These are phyloP conservation scores for Trichoderma asperelloides DNA, from an alignment of 495 filamentous ascomycete genomes.

Conservation along the genomic window DNA sequence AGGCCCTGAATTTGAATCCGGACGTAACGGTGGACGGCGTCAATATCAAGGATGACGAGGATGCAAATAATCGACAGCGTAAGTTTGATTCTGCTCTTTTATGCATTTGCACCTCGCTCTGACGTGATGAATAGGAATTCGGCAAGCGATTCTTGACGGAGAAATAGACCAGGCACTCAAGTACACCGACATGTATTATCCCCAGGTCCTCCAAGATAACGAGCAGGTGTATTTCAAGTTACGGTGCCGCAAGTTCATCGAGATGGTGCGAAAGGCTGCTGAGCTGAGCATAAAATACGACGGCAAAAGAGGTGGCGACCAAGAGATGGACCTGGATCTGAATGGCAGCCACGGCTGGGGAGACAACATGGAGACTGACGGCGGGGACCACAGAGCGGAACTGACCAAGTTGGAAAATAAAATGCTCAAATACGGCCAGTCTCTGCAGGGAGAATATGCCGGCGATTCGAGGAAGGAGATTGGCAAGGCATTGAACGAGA, in stretches of 20 bases:
- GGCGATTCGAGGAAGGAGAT: conserved; percentile 59
- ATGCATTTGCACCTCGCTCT: conserved; percentile 12
- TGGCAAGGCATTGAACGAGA: conserved; percentile 67
- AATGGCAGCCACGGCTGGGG: conserved; percentile 26
- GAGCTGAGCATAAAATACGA: conserved; percentile 46
- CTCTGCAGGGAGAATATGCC: conserved; percentile 65
- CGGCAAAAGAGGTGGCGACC: conserved; percentile 21
- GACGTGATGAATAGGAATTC: conserved; percentile 53
- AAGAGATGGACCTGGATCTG: conserved; percentile 64
- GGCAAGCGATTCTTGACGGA: conserved; percentile 81
- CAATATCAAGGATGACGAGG: conserved; percentile 67
- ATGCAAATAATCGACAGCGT: conserved; percentile 80
- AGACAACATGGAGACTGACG: conserved; percentile 45
- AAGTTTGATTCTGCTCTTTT: conserved; percentile 19
- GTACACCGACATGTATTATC: conserved; percentile 70
- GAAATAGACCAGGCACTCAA: conserved; percentile 87
- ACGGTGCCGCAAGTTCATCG: conserved; percentile 84
- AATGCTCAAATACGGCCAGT: conserved; percentile 72
- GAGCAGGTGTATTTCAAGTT: conserved; percentile 86
- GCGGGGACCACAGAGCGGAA: conserved; percentile 31
- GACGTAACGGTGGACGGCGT: conserved; percentile 48
- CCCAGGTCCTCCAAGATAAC: conserved; percentile 72
- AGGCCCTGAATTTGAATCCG: conserved; percentile 49
- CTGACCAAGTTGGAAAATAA: conserved; percentile 51
- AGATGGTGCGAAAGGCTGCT: conserved; percentile 81